Evolutionary conservation across 371 early-diverging fungal genomes (phyloP), one percentile per base, ranked within the genome.

Genomic region (Mortierella sp.): DNA sequence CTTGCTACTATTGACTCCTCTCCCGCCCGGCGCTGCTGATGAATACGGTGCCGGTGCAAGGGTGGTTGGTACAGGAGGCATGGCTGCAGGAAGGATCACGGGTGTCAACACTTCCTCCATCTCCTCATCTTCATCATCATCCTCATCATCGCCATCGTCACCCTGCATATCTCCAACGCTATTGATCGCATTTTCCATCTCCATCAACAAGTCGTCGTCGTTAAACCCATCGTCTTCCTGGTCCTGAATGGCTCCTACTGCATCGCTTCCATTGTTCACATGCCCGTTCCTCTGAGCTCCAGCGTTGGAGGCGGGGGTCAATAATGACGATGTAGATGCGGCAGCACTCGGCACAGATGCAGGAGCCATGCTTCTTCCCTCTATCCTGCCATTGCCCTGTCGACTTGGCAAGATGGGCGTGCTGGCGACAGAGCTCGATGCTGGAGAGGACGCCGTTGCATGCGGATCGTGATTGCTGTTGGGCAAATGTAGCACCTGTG

Each of bases 21-120:
- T 7, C 2, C 58, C 10, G 1, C 77, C 72, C n/a, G 83, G 60
- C 32, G 71, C 24, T 11, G 75, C 54, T 29, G 81, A 56, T 7
- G 91, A 89, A 74, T 90, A 88, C 54, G 88, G 68, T 14, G 90
- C 85, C 0, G 38, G 65, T 24, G 24, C 35, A 21, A 21, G 51
- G 24, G 38, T 1, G 6, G 43, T 63, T 12, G 91, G 88, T 35
- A 87, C 87, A 32, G 91, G 88, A 32, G 91, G 90, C 43, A 89
- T 88, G 35, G 89, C 81, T 2, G 89, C 83, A 4, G 92, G 76
- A 4, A 75, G 71, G 49, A 75, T 55, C 32, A 75, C 70, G 4
- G 85, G 78, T 0, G 74, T 78, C 24, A 77, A 43, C 16, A 84
- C 85, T 41, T 81, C 81, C 48, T 81, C 82, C 79, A 84, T 74